Evolutionary conservation across 331 rosid species (phyloP).

Genomic region (Pyrus hybrid): DNA sequence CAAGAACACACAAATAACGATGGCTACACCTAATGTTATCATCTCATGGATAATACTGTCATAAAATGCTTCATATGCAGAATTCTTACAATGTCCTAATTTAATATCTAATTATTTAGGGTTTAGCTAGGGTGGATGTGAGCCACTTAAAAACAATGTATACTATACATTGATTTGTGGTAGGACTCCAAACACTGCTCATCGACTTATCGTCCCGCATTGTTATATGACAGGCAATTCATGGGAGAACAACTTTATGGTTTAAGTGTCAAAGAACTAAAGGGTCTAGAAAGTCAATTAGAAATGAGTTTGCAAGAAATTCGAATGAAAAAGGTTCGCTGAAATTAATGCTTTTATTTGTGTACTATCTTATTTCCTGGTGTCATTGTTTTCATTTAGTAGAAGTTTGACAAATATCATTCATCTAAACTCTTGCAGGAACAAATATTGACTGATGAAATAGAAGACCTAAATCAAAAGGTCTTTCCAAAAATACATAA

Average conservation of each 20-base stretch:
- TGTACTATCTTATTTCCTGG: neutral
- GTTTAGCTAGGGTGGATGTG: too few relatives aligned
- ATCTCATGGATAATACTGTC: neutral
- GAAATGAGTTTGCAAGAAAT: constrained; percentile 59
- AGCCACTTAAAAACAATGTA: too few relatives aligned
- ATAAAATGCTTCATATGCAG: neutral
- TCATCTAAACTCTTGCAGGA: constrained; percentile 47
- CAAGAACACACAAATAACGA: neutral
- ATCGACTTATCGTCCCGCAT: too few relatives aligned
- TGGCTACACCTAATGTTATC: neutral
- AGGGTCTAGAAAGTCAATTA: constrained; percentile 57
- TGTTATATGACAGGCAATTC: constrained; percentile 40
- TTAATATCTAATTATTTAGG: neutral
- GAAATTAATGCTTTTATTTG: neutral
- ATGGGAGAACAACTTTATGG: constrained; percentile 69
- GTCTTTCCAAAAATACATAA: constrained; percentile 13
- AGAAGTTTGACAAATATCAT: constrained; percentile 9
- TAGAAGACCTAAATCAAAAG: constrained; percentile 51
- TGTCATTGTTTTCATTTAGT: neutral
- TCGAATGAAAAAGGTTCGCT: constrained; percentile 63
- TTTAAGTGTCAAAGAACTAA: constrained; percentile 47
- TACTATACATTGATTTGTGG: too few relatives aligned
- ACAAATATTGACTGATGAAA: constrained; percentile 52
- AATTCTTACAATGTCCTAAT: neutral
- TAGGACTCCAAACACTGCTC: too few relatives aligned